phyloP scores from a whole-genome alignment of 2,329 filamentous ascomycete species.

The Didymosphaeria variabile region DNA sequence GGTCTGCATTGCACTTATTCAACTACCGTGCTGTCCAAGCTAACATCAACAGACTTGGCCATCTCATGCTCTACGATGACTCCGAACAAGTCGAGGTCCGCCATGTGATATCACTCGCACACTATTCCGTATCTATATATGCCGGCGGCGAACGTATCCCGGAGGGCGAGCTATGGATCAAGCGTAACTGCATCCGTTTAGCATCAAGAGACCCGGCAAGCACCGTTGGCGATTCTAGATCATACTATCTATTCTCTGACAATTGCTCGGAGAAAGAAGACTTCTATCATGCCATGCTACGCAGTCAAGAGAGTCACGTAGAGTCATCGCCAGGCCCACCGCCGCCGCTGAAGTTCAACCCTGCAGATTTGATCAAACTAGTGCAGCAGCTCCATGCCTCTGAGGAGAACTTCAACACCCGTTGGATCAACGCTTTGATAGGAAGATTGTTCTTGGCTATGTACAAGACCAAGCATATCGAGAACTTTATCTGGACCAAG shows the following conservation, averaged over 20 bases:
- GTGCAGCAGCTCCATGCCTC: conserved; percentile 91
- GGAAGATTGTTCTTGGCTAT: conserved; percentile 88
- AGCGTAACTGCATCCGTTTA: conserved; percentile 87
- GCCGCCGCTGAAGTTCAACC: conserved; percentile 77
- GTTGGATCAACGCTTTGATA: conserved; percentile 92
- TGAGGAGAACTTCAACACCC: conserved; percentile 87
- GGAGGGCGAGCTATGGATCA: conserved; percentile 95
- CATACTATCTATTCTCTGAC: conserved; percentile 94
- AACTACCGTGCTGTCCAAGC: not conserved
- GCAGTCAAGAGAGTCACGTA: conserved; percentile 78
- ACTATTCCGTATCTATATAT: conserved; percentile 86
- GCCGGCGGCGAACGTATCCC: conserved; percentile 79
- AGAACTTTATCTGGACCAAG: conserved; percentile 81
- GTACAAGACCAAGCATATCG: conserved; percentile 84
- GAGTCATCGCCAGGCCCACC: conserved; percentile 66
- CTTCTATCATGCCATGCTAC: conserved; percentile 92
- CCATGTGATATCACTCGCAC: conserved; percentile 91
- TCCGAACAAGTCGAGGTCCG: conserved; percentile 94
- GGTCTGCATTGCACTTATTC: conserved; percentile 61
- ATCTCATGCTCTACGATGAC: conserved; percentile 97
- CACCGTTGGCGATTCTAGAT: conserved; percentile 70
- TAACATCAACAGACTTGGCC: conserved; percentile 66
- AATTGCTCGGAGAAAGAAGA: conserved; percentile 97
- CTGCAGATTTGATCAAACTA: conserved; percentile 85
- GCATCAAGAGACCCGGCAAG: conserved; percentile 66